Conservation (phyloP, 352 stramenopile genomes). For the Phytophthora sp. region DNA sequence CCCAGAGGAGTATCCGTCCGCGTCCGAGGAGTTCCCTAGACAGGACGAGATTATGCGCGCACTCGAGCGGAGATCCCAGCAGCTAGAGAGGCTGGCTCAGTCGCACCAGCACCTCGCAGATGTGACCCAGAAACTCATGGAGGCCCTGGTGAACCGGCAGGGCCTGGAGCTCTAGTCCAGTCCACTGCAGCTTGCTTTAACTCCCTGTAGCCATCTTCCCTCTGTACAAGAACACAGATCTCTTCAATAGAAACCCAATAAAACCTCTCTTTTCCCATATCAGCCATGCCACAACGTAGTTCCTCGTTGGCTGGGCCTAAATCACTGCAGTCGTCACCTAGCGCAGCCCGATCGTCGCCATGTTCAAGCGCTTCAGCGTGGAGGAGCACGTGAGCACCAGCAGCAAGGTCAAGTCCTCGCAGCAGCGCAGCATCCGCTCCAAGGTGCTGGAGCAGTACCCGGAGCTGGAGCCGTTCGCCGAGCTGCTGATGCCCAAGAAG, state of each 20-base stretch:
- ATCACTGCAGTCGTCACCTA: neutral
- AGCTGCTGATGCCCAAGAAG: conserved; percentile 95
- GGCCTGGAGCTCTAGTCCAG: neutral
- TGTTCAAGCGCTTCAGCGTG: conserved; percentile 97
- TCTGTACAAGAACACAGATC: neutral
- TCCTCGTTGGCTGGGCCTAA: conserved; percentile 8
- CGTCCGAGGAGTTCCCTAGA: conserved; percentile 9
- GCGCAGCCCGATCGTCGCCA: conserved; percentile 22
- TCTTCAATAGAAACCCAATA: neutral
- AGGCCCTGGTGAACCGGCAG: conserved; percentile 16
- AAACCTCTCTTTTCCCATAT: no score
- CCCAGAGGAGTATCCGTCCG: neutral
- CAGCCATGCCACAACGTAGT: no score
- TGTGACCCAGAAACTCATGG: conserved; percentile 34
- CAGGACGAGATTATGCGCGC: conserved; percentile 31
- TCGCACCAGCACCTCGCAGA: conserved; percentile 28
- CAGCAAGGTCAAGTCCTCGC: conserved; percentile 97
- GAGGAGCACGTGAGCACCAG: conserved; percentile 95
- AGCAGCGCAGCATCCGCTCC: conserved; percentile 95
- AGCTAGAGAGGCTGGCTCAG: conserved; percentile 24
- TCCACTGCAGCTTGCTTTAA: neutral
- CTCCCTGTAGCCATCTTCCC: neutral
- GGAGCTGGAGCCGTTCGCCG: conserved; percentile 88
- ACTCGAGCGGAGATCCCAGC: conserved; percentile 31
- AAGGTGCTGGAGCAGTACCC: conserved; percentile 95